Evolutionary conservation across 225 moss, liverwort and hornwort genomes (phyloP).

Genomic region (Anthoceros angustus): DNA sequence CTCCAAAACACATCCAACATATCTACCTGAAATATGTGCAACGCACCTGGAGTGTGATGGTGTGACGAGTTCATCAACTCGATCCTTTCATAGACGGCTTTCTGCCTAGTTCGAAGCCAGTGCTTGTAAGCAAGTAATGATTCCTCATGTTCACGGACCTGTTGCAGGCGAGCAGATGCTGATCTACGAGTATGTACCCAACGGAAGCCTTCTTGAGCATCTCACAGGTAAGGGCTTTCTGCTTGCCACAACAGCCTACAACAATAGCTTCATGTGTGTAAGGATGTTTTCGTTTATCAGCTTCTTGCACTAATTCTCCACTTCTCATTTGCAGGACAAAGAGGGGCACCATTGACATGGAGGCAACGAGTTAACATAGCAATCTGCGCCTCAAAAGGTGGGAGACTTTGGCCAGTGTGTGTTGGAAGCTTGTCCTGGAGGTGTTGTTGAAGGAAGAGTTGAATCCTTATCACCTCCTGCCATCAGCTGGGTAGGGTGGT

Average conservation of each 20-base stretch:
- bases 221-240: slow-evolving; percentile 32
- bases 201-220: slow-evolving; percentile 43
- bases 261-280: neutral
- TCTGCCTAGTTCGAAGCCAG: too few species aligned
- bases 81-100: too few species aligned
- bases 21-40: neutral
- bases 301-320: neutral
- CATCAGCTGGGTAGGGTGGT: neutral
- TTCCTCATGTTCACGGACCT: neutral
- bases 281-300: neutral
- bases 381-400: slow-evolving; percentile 48
- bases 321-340: slow-evolving; percentile 23
- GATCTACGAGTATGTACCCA: slow-evolving; percentile 52
- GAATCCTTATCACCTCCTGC: neutral
- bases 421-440: neutral
- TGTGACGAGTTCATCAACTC: neutral
- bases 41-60: neutral
- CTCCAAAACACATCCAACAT: neutral
- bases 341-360: slow-evolving; percentile 44
- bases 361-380: slow-evolving; percentile 56
- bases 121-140: neutral
- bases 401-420: neutral
- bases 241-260: too few species aligned
- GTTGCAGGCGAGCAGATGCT: slow-evolving; percentile 48
- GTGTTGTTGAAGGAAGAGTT: too few species aligned